Evolutionary conservation across 176 grass and related monocot species (phyloP), one percentile per base, ranked within the genome.

Genomic region (Juncus inflexus): DNA sequence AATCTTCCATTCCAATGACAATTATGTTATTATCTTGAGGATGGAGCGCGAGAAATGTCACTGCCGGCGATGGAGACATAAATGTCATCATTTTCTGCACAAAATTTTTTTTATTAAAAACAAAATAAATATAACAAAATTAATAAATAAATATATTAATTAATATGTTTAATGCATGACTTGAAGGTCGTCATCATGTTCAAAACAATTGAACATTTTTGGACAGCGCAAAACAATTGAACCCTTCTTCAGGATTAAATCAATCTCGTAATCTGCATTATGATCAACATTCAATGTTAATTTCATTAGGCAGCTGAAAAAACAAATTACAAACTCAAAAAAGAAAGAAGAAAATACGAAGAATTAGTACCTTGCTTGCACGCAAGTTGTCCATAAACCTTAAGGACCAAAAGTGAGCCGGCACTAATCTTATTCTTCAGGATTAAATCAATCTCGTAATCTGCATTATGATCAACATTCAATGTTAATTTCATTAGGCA

Each of bases 151-250:
- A n/a, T n/a, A n/a, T 28, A 28, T 35, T 50, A 16, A 12, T 11
- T 52, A 69, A 51, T 28, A 55, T 3, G 37, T 13, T 39, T 52
- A 77, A 52, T 62, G 61, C 68, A n/a, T 72, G 89, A 85, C 85
- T 89, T 95, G 69, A 88, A 95, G 43, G 84, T n/a, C n/a, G n/a
- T n/a, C 89, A 95, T 88, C 90, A 89, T 89, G 79, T 95, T 95
- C 71, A 89, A 95, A 6, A 95, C n/a, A n/a, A n/a, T n/a, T n/a
- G 52, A 37, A 85, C 90, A 12, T 95, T 95, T 76, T 95, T 95
- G 16, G 90, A 95, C 90, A 86, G 15, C 86, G 84, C 84, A 73
- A 85, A 65, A 75, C 91, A n/a, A n/a, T n/a, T n/a, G n/a, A n/a
- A n/a, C n/a, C n/a, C n/a, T n/a, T n/a, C n/a, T n/a, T n/a, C 91